Conservation (phyloP, 2,329 filamentous ascomycete genomes). For the Raffaelea albimanens region DNA sequence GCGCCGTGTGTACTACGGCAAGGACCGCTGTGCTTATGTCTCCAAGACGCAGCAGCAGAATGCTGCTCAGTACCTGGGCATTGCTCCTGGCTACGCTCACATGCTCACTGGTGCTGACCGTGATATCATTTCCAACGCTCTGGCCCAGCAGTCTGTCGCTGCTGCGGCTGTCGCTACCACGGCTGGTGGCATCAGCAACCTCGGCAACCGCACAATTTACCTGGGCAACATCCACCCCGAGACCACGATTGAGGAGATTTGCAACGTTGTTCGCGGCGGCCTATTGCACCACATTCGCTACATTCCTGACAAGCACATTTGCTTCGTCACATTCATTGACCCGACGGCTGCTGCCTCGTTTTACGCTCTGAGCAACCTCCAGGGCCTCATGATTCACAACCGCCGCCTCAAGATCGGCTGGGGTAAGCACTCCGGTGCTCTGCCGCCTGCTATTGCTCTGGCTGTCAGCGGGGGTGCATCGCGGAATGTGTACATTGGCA, state of each 20-base stretch:
- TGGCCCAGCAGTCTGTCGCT: constrained; percentile 95
- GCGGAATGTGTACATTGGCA: constrained; percentile 97
- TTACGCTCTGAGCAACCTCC: constrained; percentile 93
- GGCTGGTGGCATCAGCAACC: constrained; percentile 91
- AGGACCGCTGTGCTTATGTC: constrained; percentile 95
- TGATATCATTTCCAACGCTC: constrained; percentile 89
- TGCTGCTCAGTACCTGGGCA: constrained; percentile 93
- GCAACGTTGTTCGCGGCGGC: constrained; percentile 93
- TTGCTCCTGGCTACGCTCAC: constrained; percentile 91
- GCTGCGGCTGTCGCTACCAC: constrained; percentile 94
- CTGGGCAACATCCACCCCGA: constrained; percentile 98
- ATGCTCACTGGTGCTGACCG: constrained; percentile 93
- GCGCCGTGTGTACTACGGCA: constrained; percentile 94
- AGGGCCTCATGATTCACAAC: constrained; percentile 99
- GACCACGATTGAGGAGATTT: constrained; percentile 98
- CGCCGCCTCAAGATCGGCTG: constrained; percentile 95
- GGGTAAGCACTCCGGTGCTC: constrained; percentile 96
- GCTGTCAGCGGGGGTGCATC: constrained; percentile 95
- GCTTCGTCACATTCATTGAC: constrained; percentile 98
- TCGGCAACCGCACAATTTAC: constrained; percentile 96
- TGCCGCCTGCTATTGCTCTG: constrained; percentile 89
- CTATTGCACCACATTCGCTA: constrained; percentile 97
- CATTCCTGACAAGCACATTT: constrained; percentile 99
- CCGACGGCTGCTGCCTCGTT: constrained; percentile 96
- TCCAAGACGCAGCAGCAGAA: constrained; percentile 99